These are phyloP conservation scores for Cyanophora paradoxa DNA, from an alignment of 78 protist species.

Conservation along the genomic window DNA sequence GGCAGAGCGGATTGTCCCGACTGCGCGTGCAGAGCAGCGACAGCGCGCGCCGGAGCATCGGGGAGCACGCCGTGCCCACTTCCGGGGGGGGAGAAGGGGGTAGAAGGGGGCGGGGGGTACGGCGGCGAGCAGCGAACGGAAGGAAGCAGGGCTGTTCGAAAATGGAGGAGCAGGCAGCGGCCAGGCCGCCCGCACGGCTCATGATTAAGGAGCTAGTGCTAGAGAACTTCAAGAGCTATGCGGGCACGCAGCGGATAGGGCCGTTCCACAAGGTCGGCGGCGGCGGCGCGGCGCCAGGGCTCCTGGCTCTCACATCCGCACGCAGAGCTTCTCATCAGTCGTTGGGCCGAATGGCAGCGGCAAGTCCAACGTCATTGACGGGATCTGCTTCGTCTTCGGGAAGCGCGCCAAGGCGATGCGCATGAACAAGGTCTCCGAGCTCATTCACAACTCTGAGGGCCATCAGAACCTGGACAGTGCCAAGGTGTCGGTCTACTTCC, in stretches of 20 bases:
- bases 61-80: too few relatives aligned
- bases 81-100: too few relatives aligned
- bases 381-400: slow-evolving; percentile 98
- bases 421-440: slow-evolving; percentile 75
- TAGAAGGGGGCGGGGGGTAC: too few relatives aligned
- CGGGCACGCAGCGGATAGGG: slow-evolving; percentile 79
- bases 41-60: too few relatives aligned
- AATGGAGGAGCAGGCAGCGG: background rate
- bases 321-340: slow-evolving; percentile 82
- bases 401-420: slow-evolving; percentile 86
- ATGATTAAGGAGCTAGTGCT: slow-evolving; percentile 78
- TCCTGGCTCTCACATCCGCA: background rate
- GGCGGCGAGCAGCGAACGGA: too few relatives aligned
- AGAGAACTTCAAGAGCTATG: slow-evolving; percentile 96
- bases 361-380: slow-evolving; percentile 98
- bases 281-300: background rate
- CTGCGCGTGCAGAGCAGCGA: too few relatives aligned
- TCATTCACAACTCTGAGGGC: slow-evolving; percentile 89
- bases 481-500: slow-evolving; percentile 88
- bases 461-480: slow-evolving; percentile 54
- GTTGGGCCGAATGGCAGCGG: slow-evolving; percentile 99
- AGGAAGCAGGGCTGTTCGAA: too few relatives aligned
- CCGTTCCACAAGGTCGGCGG: slow-evolving; percentile 86
- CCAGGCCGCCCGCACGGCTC: slow-evolving; percentile 46
- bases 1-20: too few relatives aligned